Conservation (phyloP, 352 stramenopile species). For the Pythium pectinolyticum region DNA sequence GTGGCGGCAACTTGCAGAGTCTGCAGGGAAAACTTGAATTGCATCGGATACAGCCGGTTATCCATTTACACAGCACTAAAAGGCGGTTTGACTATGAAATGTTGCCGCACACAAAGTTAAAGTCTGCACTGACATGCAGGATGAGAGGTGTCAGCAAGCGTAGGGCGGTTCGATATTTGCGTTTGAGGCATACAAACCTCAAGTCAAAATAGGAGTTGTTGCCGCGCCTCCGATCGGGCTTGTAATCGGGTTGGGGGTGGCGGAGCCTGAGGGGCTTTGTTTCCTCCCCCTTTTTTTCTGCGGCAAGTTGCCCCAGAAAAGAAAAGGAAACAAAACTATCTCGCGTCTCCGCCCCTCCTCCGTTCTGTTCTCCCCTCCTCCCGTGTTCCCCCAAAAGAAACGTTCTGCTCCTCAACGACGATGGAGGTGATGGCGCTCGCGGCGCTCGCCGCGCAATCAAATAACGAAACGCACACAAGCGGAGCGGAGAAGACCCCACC, state of each 20-base stretch:
- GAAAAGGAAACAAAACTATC: slow-evolving; percentile 24
- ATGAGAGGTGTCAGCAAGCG: slow-evolving; percentile 12
- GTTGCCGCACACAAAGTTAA: slow-evolving; percentile 20
- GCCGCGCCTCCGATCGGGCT: neutral
- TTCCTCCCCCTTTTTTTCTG: slow-evolving; percentile 29
- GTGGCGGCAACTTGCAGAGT: slow-evolving; percentile 60
- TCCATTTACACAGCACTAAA: slow-evolving; percentile 3
- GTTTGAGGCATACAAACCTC: slow-evolving; percentile 19
- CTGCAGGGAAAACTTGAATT: slow-evolving; percentile 19
- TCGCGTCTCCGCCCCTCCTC: slow-evolving; percentile 6
- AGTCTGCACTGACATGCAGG: neutral
- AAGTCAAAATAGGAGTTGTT: slow-evolving; percentile 16
- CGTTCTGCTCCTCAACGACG: neutral
- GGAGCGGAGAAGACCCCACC: neutral
- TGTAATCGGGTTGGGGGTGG: slow-evolving; percentile 15
- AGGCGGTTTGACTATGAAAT: neutral
- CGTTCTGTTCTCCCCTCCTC: neutral
- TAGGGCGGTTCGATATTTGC: slow-evolving; percentile 27
- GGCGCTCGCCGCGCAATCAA: neutral
- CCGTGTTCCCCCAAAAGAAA: slow-evolving; percentile 6
- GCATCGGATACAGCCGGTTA: slow-evolving; percentile 11
- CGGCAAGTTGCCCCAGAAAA: slow-evolving; percentile 32
- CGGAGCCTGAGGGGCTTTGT: neutral
- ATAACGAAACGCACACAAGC: neutral
- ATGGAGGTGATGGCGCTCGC: slow-evolving; percentile 1